Percentiles rank a stretch among this genome's conserved stretches.
Conservation (phyloP, 192 early-diverging fungal genomes). For the Mortierella alpina region DNA sequence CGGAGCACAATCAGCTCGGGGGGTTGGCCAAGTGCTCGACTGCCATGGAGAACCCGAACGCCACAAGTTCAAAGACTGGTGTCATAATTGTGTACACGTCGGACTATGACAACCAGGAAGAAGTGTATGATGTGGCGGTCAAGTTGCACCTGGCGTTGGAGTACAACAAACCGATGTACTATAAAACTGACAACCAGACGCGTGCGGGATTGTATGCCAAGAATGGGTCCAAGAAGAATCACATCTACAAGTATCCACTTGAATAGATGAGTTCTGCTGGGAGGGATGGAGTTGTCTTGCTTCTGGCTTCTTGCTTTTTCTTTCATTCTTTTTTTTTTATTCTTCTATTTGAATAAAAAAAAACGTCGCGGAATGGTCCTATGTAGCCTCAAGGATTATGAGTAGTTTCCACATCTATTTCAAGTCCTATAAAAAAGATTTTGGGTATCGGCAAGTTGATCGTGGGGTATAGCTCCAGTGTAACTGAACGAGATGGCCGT, state of each 20-base stretch:
- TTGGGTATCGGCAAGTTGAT: too few relatives aligned
- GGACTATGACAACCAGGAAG: conserved; percentile 29
- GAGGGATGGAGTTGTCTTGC: too few relatives aligned
- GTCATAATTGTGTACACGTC: conserved; percentile 39
- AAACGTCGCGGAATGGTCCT: too few relatives aligned
- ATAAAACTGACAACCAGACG: conserved; percentile 41
- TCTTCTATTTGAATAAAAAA: too few relatives aligned
- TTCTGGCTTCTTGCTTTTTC: too few relatives aligned
- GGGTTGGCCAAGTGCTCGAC: conserved; percentile 37
- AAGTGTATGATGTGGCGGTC: conserved; percentile 17
- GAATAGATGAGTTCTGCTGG: not conserved
- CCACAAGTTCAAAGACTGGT: conserved; percentile 32
- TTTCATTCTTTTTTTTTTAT: too few relatives aligned
- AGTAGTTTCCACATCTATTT: too few relatives aligned
- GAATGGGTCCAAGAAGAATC: conserved; percentile 17
- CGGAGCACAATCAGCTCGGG: conserved; percentile 21
- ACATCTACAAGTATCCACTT: conserved; percentile 31
- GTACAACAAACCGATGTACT: conserved; percentile 27
- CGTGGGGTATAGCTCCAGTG: too few relatives aligned
- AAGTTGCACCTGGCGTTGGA: conserved; percentile 20
- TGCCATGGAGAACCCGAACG: conserved; percentile 27
- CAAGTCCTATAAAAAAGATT: too few relatives aligned
- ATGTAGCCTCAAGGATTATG: too few relatives aligned
- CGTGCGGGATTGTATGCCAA: conserved; percentile 23
- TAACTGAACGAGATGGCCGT: too few relatives aligned